Percentiles rank a stretch among this genome's conserved stretches.
These are phyloP conservation scores for Fonsecaea pugnacius DNA, from an alignment of 2,329 filamentous ascomycete genomes.

Conservation along the genomic window DNA sequence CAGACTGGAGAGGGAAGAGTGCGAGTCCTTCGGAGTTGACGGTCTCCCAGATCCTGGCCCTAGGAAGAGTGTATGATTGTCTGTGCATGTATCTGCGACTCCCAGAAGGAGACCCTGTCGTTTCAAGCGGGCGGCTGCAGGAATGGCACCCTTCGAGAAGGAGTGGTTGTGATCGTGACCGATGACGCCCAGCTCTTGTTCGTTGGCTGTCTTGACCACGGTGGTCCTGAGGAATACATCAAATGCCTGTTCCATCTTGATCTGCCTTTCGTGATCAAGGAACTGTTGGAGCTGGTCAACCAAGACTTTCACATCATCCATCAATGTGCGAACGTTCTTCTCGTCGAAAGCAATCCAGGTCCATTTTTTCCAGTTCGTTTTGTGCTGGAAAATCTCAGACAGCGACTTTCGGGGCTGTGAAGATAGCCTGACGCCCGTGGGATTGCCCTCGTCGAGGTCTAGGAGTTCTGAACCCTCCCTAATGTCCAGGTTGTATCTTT, in stretches of 20 bases:
- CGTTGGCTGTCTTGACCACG: constrained; percentile 8
- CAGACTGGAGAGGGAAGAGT: background rate
- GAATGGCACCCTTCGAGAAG: constrained; percentile 5
- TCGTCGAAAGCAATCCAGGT: constrained; percentile 4
- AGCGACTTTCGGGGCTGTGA: background rate
- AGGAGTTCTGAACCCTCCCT: background rate
- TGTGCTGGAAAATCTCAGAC: background rate
- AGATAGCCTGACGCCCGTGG: too few relatives aligned
- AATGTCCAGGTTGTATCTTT: background rate
- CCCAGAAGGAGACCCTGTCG: constrained; percentile 4
- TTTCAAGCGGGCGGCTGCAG: background rate
- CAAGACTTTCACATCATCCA: constrained; percentile 4
- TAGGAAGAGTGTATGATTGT: background rate
- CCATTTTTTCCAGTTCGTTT: background rate
- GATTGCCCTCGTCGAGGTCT: background rate
- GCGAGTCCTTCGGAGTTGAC: background rate
- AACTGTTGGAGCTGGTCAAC: background rate
- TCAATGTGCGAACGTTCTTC: constrained; percentile 5
- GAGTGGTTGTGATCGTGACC: background rate
- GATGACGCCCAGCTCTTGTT: background rate
- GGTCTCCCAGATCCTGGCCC: background rate
- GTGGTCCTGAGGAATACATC: background rate
- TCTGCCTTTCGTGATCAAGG: constrained; percentile 1
- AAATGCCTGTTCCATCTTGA: constrained; percentile 2
- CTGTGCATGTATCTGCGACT: background rate